Percentiles rank a stretch among this genome's conserved stretches.
Evolutionary conservation across 2,329 filamentous ascomycete species (phyloP).

Genomic region (Calonectria fujianensis): DNA sequence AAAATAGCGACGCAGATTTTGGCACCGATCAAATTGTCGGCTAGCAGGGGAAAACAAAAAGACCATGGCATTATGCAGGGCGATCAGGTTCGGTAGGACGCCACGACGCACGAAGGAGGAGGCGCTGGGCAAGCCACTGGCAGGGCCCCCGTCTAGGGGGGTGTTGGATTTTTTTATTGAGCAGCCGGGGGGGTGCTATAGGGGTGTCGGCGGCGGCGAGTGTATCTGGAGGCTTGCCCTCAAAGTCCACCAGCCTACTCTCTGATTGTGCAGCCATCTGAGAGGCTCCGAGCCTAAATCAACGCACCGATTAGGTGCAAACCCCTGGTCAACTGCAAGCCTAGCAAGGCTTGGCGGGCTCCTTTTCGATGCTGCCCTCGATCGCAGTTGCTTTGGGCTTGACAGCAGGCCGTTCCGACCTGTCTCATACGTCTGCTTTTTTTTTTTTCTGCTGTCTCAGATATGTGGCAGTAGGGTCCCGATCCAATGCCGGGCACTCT

Average conservation of each 20-base stretch:
- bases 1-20: conserved; percentile 13
- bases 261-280: conserved; percentile 28
- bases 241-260: conserved; percentile 10
- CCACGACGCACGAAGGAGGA: conserved; percentile 33
- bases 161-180: not conserved
- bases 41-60: conserved; percentile 21
- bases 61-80: conserved; percentile 34
- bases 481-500: conserved; percentile 50
- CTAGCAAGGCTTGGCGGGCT: conserved; percentile 28
- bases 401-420: conserved; percentile 42
- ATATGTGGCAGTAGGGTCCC: conserved; percentile 48
- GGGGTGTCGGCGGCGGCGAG: conserved; percentile 2
- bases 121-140: conserved; percentile 28
- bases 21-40: conserved; percentile 22
- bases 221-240: conserved; percentile 22
- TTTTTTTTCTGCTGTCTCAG: conserved; percentile 42
- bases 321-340: conserved; percentile 14
- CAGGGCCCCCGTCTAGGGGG: conserved; percentile 21
- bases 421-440: conserved; percentile 32
- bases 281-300: conserved; percentile 26
- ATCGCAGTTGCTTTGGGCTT: conserved; percentile 20
- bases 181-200: conserved; percentile 12
- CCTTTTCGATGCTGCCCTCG: conserved; percentile 30
- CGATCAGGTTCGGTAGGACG: conserved; percentile 35
- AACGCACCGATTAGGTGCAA: conserved; percentile 24